Evolutionary conservation across 495 filamentous ascomycete species (phyloP).

Genomic region (Annulohypoxylon moriforme): DNA sequence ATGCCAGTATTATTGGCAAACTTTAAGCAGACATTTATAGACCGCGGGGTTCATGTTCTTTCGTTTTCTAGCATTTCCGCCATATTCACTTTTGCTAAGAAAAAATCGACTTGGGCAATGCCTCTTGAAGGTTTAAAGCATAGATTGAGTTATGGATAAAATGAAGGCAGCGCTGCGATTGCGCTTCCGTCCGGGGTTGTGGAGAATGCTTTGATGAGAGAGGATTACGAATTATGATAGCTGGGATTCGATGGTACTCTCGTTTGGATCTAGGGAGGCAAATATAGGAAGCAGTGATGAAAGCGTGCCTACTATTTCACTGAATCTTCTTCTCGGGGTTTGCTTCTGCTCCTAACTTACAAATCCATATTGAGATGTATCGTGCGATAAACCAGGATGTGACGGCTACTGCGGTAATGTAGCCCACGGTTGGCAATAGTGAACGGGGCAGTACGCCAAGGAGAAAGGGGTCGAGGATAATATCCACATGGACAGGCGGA

Average conservation of each 20-base stretch:
- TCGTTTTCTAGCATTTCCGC: slow-evolving; percentile 32
- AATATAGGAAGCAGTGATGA: slow-evolving; percentile 35
- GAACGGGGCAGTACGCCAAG: slow-evolving; percentile 77
- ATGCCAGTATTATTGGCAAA: slow-evolving; percentile 17
- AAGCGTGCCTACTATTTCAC: slow-evolving; percentile 42
- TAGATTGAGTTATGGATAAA: slow-evolving; percentile 16
- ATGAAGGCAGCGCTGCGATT: slow-evolving; percentile 13
- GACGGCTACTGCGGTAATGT: slow-evolving; percentile 67
- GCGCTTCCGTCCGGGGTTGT: background rate
- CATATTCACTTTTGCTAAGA: slow-evolving; percentile 14
- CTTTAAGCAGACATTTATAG: slow-evolving; percentile 39
- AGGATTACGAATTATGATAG: slow-evolving; percentile 42
- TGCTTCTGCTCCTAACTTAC: slow-evolving; percentile 37
- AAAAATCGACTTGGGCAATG: slow-evolving; percentile 21
- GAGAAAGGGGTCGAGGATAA: slow-evolving; percentile 90
- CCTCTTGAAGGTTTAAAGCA: slow-evolving; percentile 9
- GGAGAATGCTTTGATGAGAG: slow-evolving; percentile 7
- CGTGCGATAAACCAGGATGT: slow-evolving; percentile 60
- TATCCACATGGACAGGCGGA: slow-evolving; percentile 80
- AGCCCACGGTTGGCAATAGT: slow-evolving; percentile 72
- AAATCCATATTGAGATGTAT: slow-evolving; percentile 52
- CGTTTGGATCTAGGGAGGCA: slow-evolving; percentile 44
- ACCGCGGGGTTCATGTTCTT: slow-evolving; percentile 28
- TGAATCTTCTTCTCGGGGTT: slow-evolving; percentile 50
- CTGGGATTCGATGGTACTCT: slow-evolving; percentile 32